Base-by-base conservation (phyloP, 2,329 filamentous ascomycete species). In the Dactylella cylindrospora region DNA sequence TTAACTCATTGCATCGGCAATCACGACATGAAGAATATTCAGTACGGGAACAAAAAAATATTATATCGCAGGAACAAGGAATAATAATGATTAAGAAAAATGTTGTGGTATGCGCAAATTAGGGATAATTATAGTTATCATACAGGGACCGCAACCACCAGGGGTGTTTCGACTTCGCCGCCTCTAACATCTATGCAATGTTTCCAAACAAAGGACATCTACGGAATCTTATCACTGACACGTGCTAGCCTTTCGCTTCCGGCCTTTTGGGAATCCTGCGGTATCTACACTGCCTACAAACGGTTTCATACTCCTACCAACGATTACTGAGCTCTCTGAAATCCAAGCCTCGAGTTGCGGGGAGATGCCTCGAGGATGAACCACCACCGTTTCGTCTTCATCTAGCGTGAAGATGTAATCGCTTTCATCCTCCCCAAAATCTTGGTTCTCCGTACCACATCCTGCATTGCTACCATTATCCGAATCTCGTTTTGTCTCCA, bases 171-270 rank as follows among this genome's bases (percentile, higher is more conserved):
- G 49, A 53, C 55, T 53, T n/a, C n/a, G n/a, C 55, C 55, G 55
- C 55, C 55, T 60, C 54, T 22, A 57, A 39, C 32, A 25, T 47
- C 41, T 38, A 46, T 51, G 55, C 45, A 25, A 25, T 23, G 15
- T 50, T 53, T 53, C 47, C 55, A 53, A 61, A 61, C 55, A 47
- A 53, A 53, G n/a, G 25, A 31, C 35, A 33, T 61, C 38, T 49
- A 36, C 26, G 50, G 54, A 35, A 39, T 2, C 6, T 4, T 51
- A 45, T 60, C 46, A 60, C 23, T 51, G 46, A 36, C 55, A 61
- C 41, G 41, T 53, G 55, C 55, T 53, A 43, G 55, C 55, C 55
- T 61, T 61, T 61, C 55, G 55, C 55, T 61, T 61, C 55, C 47
- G 55, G 31, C 55, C 47, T 12, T 60, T 46, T 52, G 54, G 54